Base-by-base conservation (phyloP, 768 basidiomycete species). In the Cystofilobasidium ferigula region DNA sequence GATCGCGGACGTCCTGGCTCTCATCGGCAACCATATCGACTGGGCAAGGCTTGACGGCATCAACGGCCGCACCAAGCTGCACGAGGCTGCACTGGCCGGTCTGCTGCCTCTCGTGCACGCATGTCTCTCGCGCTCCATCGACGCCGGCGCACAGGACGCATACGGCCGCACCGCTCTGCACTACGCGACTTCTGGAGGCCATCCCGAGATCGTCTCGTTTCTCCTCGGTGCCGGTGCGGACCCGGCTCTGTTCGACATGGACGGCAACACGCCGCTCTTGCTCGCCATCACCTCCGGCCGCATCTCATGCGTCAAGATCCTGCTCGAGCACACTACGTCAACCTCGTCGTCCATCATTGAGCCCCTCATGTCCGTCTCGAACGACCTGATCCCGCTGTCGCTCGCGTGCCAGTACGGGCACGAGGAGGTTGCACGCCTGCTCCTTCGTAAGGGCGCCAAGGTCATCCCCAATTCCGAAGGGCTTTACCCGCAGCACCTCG, bases 401-500 rank as follows among this genome's bases (percentile, higher is more conserved):
- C 81, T 99, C 36, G 93, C 95, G 1, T 88, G 89, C 71, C 88
- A 91, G 73, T 83, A 85, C 53, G 95, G 95, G 2, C 87, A 94
- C 74, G 80, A 87, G 32, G 84, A 88, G 42, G 86, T 95, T 40
- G 89, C 87, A 9, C 76, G 83, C 1, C 76, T 97, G 10, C 79
- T 99, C 3, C 79, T 98, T 18, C 78, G 84, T 69, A 81, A 85
- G 62, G 89, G 88, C 18, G 90, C 89, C 5, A 80, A 81, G 57
- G 86, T 87, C 69, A 70, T 88, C 22, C 83, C 93, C 1, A 95
- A 97, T 72, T 89, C 84, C 63, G 95, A 91, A 69, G 95, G 95
- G n/a, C 87, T 95, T 75, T 97, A 88, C 73, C 92, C 95, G 0
- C 88, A 94, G 71, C 95, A 99, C 77, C 82, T 98, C 28, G 94